Evolutionary conservation across 306 rosid genomes (phyloP).

Genomic region (Rosa chinensis): DNA sequence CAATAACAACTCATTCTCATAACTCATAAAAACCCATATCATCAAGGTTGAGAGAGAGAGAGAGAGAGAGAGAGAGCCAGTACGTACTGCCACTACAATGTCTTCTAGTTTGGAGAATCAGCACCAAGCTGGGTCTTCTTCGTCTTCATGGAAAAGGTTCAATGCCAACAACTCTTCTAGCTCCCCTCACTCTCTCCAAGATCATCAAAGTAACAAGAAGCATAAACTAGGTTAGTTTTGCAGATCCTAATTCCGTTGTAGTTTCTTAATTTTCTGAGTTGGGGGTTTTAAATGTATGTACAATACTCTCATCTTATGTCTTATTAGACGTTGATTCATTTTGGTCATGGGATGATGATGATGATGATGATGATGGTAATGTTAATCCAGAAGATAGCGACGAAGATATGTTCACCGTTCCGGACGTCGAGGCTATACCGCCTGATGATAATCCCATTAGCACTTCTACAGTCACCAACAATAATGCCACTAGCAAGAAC

Average conservation of each 20-base stretch:
- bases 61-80: neutral
- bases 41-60: neutral
- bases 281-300: slow-evolving; percentile 4
- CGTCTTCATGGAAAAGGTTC: slow-evolving; percentile 37
- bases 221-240: slow-evolving; percentile 40
- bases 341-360: slow-evolving; percentile 16
- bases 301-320: neutral
- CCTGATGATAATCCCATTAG: neutral
- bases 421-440: slow-evolving; percentile 42
- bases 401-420: slow-evolving; percentile 65
- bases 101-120: slow-evolving; percentile 16
- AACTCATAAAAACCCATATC: neutral
- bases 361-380: slow-evolving; percentile 7
- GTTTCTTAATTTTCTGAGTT: neutral
- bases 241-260: neutral
- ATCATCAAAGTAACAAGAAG: slow-evolving; percentile 21
- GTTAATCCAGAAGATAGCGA: slow-evolving; percentile 49
- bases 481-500: slow-evolving; percentile 20
- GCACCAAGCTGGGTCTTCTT: slow-evolving; percentile 16
- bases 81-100: neutral
- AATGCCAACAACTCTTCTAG: slow-evolving; percentile 13
- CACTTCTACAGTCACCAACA: slow-evolving; percentile 16
- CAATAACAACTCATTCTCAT: neutral
- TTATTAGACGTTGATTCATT: slow-evolving; percentile 26
- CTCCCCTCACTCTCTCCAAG: slow-evolving; percentile 2